These are phyloP conservation scores for Hanseniaspora jakobsenii DNA, from an alignment of 805 yeast genomes.

Conservation along the genomic window DNA sequence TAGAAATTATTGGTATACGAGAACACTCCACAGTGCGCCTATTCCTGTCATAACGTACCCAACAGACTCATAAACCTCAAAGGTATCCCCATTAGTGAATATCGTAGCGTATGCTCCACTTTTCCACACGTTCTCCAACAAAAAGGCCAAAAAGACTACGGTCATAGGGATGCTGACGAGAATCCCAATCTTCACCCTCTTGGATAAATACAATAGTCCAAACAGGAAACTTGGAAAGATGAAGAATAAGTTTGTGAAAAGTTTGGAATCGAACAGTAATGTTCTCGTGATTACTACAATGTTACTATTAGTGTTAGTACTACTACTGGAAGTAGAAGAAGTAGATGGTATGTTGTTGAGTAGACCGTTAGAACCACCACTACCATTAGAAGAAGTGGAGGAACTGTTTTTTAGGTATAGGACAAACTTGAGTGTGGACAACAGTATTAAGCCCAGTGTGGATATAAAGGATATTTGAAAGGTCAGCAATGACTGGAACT, in stretches of 20 bases:
- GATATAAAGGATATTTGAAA: conserved; percentile 12
- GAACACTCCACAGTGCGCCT: conserved; percentile 10
- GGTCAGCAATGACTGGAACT: conserved; percentile 11
- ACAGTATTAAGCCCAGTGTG: neutral
- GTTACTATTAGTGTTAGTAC: too few species aligned
- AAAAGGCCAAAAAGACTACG: conserved; percentile 1
- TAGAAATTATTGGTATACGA: conserved; percentile 4
- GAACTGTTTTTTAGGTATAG: neutral
- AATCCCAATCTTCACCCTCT: conserved; percentile 10
- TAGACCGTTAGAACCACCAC: too few species aligned
- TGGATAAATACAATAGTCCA: conserved; percentile 9
- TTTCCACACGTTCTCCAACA: conserved; percentile 1
- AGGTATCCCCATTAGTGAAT: conserved; percentile 1
- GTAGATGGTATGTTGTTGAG: too few species aligned
- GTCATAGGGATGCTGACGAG: conserved; percentile 9
- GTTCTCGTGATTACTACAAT: too few species aligned
- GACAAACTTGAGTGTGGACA: neutral
- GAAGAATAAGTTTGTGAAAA: conserved; percentile 5
- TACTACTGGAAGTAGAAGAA: too few species aligned
- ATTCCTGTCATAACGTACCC: conserved; percentile 9
- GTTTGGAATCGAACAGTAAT: conserved; percentile 1
- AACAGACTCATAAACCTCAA: conserved; percentile 3
- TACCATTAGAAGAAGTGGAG: too few species aligned
- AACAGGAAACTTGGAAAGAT: conserved; percentile 3
- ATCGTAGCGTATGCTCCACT: conserved; percentile 3